Evolutionary conservation across 208 protist species (phyloP), one percentile per base, ranked within the genome.

Genomic region (Trypanosoma brucei): DNA sequence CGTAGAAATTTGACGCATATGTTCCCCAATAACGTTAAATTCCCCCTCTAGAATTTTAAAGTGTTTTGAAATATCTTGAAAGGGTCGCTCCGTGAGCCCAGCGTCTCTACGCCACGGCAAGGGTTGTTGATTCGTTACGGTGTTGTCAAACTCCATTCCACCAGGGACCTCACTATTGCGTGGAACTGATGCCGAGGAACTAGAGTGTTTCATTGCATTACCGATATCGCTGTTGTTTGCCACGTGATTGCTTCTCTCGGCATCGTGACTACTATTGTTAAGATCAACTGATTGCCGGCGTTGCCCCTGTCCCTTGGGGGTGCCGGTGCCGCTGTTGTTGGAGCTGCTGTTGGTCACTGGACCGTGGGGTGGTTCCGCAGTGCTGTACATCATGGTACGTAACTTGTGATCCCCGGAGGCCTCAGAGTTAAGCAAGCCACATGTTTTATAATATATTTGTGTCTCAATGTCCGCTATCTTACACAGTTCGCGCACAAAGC

Each of bases 361-460:
- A 35, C n/a, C 31, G 31, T 63, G 59, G 3, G 79, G 62, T 3
- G 68, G 65, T 58, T 86, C 74, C 31, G 79, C 75, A 51, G 62
- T 78, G 51, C 76, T 75, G 57, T 86, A 86, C 75, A 94, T 81
- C 68, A 78, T 87, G 13, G 79, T 83, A 59, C 81, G 73, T 45
- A 92, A 53, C 2, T 60, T 50, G 68, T 92, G 78, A 46, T 86
- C 88, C 34, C 77, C 72, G 1, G 67, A 68, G 49, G 68, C 82
- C 68, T 79, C 79, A n/a, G 63, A 57, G 70, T 84, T 89, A 30
- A 95, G 73, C 30, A 95, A 68, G 1, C 77, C 70, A 57, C 88
- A 92, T 33, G 79, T 86, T 35, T 76, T 75, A 75, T 92, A 91
- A 65, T 92, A 95, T 0, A 95, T 82, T 51, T 95, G 81, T 8